Base-by-base conservation (phyloP, 2,329 filamentous ascomycete genomes). In the Trichoderma harzianum region DNA sequence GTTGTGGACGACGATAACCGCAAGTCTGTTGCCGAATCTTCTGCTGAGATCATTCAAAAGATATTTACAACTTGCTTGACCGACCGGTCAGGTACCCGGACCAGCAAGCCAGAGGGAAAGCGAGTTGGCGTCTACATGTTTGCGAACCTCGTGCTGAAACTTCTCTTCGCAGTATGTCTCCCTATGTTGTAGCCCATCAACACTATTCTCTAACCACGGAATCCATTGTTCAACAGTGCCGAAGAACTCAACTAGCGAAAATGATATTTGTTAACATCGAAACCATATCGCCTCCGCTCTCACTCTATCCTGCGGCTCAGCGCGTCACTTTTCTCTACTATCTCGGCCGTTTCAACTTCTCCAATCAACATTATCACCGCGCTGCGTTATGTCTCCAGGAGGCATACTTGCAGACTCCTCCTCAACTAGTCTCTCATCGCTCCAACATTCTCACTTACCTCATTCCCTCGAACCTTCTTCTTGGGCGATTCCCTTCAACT, bases 291-390 rank as follows among this genome's bases (percentile, higher is more conserved):
- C 94, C 94, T 1, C 93, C 94, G 0, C 83, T 98, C 14, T 86
- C 88, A 1, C 88, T 93, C 66, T 98, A 97, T 78, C 94, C 95
- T 3, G 93, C 93, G 26, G 88, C 92, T 7, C 93, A 98, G 79
- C 90, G 94, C 63, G 94, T 97, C 65, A 97, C 94, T 4, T 98
- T 95, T 77, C 90, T 98, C 16, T 98, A 97, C 83, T 97, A 97
- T 79, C 90, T 98, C 7, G 95, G 95, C 21, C 91, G 94, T 72
- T 98, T 95, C 82, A 90, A 95, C 78, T 94, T 97, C 79, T 90
- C 93, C 74, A 95, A 93, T 80, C 92, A 90, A 75, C 91, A 97
- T 78, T 97, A 94, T 80, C 89, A 89, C 73, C 90, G 92, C 30
- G 94, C 95, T 0, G 89, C 91, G 67, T 84, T 89, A 63, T 93